Percentiles rank a stretch among this genome's conserved stretches.
Conservation (phyloP, 1,284 basidiomycete species). For the Apiotrichum sp. region DNA sequence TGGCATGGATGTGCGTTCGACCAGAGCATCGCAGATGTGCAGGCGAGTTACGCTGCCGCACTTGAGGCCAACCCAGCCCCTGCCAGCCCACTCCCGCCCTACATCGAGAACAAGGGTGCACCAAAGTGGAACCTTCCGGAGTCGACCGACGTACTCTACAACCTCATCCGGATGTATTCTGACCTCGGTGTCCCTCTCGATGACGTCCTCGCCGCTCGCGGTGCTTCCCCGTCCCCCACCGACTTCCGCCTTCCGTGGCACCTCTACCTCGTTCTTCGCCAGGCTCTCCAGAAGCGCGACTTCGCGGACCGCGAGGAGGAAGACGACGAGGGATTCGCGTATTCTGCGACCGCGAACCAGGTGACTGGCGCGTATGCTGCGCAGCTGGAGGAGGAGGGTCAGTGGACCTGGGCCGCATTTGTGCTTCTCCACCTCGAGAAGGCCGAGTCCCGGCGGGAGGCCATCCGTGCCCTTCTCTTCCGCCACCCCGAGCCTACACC, state of each 20-base stretch:
- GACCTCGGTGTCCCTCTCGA: slow-evolving; percentile 52
- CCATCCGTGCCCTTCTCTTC: slow-evolving; percentile 72
- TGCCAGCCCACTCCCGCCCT: slow-evolving; percentile 64
- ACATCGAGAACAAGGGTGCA: slow-evolving; percentile 49
- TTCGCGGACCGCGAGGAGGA: slow-evolving; percentile 67
- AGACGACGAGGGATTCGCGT: slow-evolving; percentile 53
- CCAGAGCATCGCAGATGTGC: slow-evolving; percentile 62
- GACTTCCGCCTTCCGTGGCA: slow-evolving; percentile 90
- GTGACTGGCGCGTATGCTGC: slow-evolving; percentile 77
- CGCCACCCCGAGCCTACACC: slow-evolving; percentile 65
- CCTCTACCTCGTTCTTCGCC: slow-evolving; percentile 78
- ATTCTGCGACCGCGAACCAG: slow-evolving; percentile 74
- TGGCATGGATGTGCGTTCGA: slow-evolving; percentile 82
- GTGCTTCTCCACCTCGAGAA: slow-evolving; percentile 84
- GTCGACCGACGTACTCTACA: slow-evolving; percentile 67
- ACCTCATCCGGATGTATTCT: slow-evolving; percentile 72
- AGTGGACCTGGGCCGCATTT: slow-evolving; percentile 81
- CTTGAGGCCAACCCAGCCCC: slow-evolving; percentile 46
- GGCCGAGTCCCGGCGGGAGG: slow-evolving; percentile 63
- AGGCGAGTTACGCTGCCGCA: slow-evolving; percentile 61
- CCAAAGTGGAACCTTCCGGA: slow-evolving; percentile 43
- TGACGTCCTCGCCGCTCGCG: slow-evolving; percentile 56
- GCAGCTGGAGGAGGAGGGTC: slow-evolving; percentile 74
- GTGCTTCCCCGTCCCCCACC: slow-evolving; percentile 66
- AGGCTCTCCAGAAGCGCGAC: slow-evolving; percentile 73